A percentile compares a stretch with the other conserved stretches of the same genome.
These are phyloP conservation scores for Trichoderma guizhouense DNA, from an alignment of 2,329 filamentous ascomycete genomes.

Conservation along the genomic window DNA sequence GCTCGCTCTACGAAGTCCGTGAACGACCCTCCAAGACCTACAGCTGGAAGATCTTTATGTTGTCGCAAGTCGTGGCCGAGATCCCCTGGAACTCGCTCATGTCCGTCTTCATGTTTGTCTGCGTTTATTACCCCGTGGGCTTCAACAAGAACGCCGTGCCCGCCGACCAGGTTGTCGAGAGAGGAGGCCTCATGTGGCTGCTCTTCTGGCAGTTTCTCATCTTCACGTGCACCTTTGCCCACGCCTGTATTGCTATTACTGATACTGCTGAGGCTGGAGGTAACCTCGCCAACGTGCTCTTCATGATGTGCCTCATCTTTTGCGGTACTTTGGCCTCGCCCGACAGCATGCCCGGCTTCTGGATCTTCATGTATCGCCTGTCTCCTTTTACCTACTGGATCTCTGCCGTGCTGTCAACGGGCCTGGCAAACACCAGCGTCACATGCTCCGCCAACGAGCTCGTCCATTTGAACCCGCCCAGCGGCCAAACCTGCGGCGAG, in stretches of 20 bases:
- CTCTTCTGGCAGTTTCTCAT: conserved; percentile 15
- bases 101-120: conserved; percentile 13
- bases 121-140: conserved; percentile 7
- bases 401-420: conserved; percentile 56
- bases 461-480: conserved; percentile 49
- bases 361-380: conserved; percentile 41
- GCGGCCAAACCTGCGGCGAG: conserved; percentile 51
- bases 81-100: conserved; percentile 13
- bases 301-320: conserved; percentile 63
- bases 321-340: conserved; percentile 69
- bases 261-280: conserved; percentile 8
- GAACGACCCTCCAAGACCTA: conserved; percentile 66
- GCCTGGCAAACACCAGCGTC: conserved; percentile 52
- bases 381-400: conserved; percentile 40
- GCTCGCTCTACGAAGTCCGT: conserved; percentile 66
- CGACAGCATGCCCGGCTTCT: conserved; percentile 60
- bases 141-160: conserved; percentile 9
- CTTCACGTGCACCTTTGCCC: conserved; percentile 35
- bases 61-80: conserved; percentile 27
- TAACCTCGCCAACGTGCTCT: conserved; percentile 34
- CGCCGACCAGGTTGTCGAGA: background rate
- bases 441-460: conserved; percentile 47
- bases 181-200: conserved; percentile 11
- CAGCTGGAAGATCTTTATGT: conserved; percentile 65
- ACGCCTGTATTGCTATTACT: conserved; percentile 15